Evolutionary conservation across 2,329 filamentous ascomycete genomes (phyloP).

Genomic region (Pseudohalonectria lignicola): DNA sequence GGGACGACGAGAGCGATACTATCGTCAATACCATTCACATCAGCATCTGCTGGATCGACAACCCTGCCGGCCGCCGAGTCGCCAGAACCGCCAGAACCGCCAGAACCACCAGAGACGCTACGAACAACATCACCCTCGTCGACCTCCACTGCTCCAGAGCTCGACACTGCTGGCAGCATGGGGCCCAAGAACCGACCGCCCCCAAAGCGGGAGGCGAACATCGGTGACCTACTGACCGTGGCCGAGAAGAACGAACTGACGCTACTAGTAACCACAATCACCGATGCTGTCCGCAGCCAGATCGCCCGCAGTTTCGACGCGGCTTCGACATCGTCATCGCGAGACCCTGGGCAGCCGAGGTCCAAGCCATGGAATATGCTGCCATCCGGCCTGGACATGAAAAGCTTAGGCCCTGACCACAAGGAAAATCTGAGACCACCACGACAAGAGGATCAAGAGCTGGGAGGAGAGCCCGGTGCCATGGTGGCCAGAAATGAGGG

Average conservation of each 20-base stretch:
- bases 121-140: too few species aligned
- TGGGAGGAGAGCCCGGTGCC: too few species aligned
- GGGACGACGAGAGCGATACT: too few species aligned
- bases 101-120: too few species aligned
- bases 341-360: conserved; percentile 15
- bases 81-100: too few species aligned
- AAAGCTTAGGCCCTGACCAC: neutral
- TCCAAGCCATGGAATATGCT: conserved; percentile 19
- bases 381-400: conserved; percentile 13
- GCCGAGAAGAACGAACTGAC: conserved; percentile 40
- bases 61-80: too few species aligned
- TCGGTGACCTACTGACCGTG: conserved; percentile 35
- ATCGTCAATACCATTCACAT: too few species aligned
- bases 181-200: conserved; percentile 3
- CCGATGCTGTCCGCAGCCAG: conserved; percentile 42
- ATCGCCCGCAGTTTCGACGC: conserved; percentile 40
- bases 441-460: too few species aligned
- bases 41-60: too few species aligned
- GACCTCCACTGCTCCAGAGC: too few species aligned
- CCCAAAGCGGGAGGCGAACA: conserved; percentile 34
- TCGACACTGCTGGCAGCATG: neutral
- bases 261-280: conserved; percentile 38
- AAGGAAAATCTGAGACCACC: conserved; percentile 3
- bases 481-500: too few species aligned
- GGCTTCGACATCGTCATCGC: conserved; percentile 16